Evolutionary conservation across 768 basidiomycete genomes (phyloP), one percentile per base, ranked within the genome.

Genomic region (Mycena metata): DNA sequence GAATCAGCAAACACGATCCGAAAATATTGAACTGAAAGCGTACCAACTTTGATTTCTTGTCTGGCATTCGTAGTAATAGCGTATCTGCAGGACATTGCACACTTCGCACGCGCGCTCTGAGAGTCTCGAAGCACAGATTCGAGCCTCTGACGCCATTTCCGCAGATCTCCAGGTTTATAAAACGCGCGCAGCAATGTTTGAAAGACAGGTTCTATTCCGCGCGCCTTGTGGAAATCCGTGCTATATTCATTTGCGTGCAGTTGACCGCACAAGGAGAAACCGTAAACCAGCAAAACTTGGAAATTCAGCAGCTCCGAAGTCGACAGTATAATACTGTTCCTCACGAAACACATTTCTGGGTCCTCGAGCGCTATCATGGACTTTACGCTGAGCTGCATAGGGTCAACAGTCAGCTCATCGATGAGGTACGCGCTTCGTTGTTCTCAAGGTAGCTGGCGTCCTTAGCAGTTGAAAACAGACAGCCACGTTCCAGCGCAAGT

Each of bases 11-110:
- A 39, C 30, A 12, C 59, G 45, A 6, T 26, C 46, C 2, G 52
- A 67, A 39, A 57, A 42, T 23, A 12, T 8, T 30, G 26, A 46
- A n/a, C 51, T 61, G 12, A 60, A 60, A 24, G 26, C 45, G 66
- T 61, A 41, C 42, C 45, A 30, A 36, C 23, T 17, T 16, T 10
- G 8, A 21, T 33, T 24, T n/a, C n/a, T n/a, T n/a, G 3, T 19
- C 19, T 30, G 46, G 46, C 30, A 30, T 30, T 12, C 2, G 41
- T 26, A 15, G 39, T 24, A 30, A 24, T 0, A 8, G 17, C 5
- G 56, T 15, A 51, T 6, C 50, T 11, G 16, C 13, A 66, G 64
- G 26, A 26, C 60, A 49, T 13, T 61, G 19, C 39, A 39, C 5
- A 39, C 39, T 39, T 39, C 39, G 39, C 39, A 39, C 11, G 10